Conservation (phyloP, 805 yeast genomes). For the Tetrapisispora taiwanensis region DNA sequence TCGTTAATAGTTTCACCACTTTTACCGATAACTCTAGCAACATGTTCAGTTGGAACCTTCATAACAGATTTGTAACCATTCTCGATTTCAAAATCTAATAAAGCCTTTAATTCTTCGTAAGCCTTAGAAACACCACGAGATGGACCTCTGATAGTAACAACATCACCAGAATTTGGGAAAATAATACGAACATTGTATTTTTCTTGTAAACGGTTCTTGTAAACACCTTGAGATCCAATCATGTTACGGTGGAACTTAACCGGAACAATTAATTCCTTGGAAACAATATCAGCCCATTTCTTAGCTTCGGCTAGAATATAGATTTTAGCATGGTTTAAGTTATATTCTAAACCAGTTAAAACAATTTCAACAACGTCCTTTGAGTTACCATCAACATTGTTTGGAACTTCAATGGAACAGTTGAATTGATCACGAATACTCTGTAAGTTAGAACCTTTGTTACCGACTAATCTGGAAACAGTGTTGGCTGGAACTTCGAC, state of each 20-base stretch:
- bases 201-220: constrained; percentile 75
- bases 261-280: constrained; percentile 59
- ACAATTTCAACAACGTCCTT: constrained; percentile 38
- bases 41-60: constrained; percentile 59
- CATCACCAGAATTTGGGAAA: constrained; percentile 62
- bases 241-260: constrained; percentile 67
- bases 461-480: constrained; percentile 79
- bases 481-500: constrained; percentile 56
- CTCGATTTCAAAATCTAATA: constrained; percentile 77
- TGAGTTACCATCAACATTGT: constrained; percentile 34
- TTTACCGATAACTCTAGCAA: constrained; percentile 83
- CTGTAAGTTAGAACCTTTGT: constrained; percentile 68
- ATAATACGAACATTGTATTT: constrained; percentile 74
- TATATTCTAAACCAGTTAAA: constrained; percentile 68
- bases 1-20: constrained; percentile 75
- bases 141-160: constrained; percentile 69
- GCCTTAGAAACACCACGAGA: constrained; percentile 81
- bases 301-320: constrained; percentile 50
- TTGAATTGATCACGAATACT: constrained; percentile 62
- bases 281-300: constrained; percentile 74
- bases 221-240: constrained; percentile 75
- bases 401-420: constrained; percentile 62
- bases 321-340: constrained; percentile 61
- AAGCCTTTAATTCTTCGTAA: constrained; percentile 71
- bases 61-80: constrained; percentile 63